Conservation (phyloP, 2,329 filamentous ascomycete species). For the Ramichloridium luteum region DNA sequence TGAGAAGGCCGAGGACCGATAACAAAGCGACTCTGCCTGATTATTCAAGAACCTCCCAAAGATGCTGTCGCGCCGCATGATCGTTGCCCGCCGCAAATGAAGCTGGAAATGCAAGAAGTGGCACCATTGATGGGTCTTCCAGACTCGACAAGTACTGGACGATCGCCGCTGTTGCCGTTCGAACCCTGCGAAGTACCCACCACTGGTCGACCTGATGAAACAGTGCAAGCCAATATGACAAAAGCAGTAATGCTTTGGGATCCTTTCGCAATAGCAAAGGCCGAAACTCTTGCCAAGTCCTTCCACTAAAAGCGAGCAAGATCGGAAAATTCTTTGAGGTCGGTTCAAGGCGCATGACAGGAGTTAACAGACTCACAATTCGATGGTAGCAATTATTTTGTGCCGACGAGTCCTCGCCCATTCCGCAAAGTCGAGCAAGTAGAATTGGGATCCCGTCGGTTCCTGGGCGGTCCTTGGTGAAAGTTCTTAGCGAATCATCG, state of each 20-base stretch:
- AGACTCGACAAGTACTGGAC: slow-evolving; percentile 8
- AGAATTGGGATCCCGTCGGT: slow-evolving; percentile 9
- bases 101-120: slow-evolving; percentile 12
- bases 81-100: slow-evolving; percentile 5
- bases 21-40: neutral
- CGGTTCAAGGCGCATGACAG: slow-evolving; percentile 9
- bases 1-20: too few species aligned
- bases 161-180: slow-evolving; percentile 9
- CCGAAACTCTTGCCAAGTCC: slow-evolving; percentile 7
- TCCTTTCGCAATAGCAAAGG: slow-evolving; percentile 10
- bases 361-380: slow-evolving; percentile 11
- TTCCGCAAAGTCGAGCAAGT: slow-evolving; percentile 12
- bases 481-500: slow-evolving; percentile 7
- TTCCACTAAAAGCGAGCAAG: slow-evolving; percentile 12
- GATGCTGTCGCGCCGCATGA: slow-evolving; percentile 4
- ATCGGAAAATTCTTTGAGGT: slow-evolving; percentile 9
- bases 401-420: slow-evolving; percentile 8
- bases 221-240: slow-evolving; percentile 14
- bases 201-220: slow-evolving; percentile 12
- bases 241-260: slow-evolving; percentile 9
- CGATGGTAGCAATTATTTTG: slow-evolving; percentile 11
- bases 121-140: slow-evolving; percentile 5
- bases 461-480: slow-evolving; percentile 8
- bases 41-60: neutral
- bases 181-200: slow-evolving; percentile 13